phyloP scores from a whole-genome alignment of 352 stramenopile species.

The Peronospora tabacina region DNA sequence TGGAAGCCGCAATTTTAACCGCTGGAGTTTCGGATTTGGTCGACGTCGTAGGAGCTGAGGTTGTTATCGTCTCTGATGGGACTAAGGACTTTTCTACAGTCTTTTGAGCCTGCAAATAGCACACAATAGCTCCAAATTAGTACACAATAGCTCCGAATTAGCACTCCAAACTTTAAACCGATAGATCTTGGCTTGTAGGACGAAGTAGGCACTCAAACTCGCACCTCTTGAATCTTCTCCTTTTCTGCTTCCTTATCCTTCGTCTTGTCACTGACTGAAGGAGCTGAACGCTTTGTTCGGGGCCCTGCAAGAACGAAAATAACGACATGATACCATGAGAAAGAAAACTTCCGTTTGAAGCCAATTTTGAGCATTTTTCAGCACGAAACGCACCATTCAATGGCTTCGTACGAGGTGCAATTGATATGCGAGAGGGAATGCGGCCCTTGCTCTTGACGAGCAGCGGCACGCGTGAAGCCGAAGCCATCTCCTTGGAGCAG shows the following conservation, averaged over 20 bases:
- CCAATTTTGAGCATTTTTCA: slow-evolving; percentile 2
- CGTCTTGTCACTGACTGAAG: slow-evolving; percentile 1
- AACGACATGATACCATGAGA: slow-evolving; percentile 4
- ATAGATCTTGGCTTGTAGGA: not conserved
- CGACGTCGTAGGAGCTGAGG: not conserved
- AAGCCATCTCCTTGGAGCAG: slow-evolving; percentile 33
- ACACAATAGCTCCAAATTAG: not conserved
- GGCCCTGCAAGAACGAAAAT: slow-evolving; percentile 12
- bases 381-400: slow-evolving; percentile 40
- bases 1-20: slow-evolving; percentile 5
- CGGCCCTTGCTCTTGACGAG: slow-evolving; percentile 62
- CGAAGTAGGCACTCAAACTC: not conserved
- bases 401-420: slow-evolving; percentile 53
- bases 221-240: slow-evolving; percentile 9
- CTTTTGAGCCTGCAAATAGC: slow-evolving; percentile 4
- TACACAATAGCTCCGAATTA: slow-evolving; percentile 4
- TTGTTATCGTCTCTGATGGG: not conserved
- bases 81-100: not conserved
- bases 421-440: slow-evolving; percentile 62
- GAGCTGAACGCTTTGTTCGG: slow-evolving; percentile 22
- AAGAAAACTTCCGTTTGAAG: not conserved
- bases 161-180: not conserved
- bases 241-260: not conserved
- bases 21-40: not conserved
- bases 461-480: slow-evolving; percentile 67